Evolutionary conservation across 2,329 filamentous ascomycete species (phyloP), one percentile per base, ranked within the genome.

Genomic region (Akanthomyces lecanii): DNA sequence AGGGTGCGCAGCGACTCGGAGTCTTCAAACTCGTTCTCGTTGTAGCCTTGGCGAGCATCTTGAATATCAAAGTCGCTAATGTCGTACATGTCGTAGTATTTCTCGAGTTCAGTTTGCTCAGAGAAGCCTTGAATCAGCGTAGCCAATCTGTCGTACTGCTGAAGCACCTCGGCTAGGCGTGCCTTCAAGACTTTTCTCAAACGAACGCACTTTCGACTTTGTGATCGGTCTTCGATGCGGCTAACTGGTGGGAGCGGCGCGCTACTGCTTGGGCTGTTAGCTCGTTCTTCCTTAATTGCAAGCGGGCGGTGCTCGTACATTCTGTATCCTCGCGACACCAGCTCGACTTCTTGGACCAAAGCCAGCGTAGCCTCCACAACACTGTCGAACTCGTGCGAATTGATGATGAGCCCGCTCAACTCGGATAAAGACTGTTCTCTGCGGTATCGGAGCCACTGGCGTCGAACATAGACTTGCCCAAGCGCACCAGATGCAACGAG

Each of bases 321-420:
- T 76, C 91, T 84, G 75, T 96, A 97, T 25, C 93, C 93, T 68
- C 93, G 86, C 36, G 93, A 96, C 30, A 97, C 92, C 38, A 97
- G 82, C 77, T 97, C 93, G n/a, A 97, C 92, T 76, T 97, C 93
- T 74, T 97, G 93, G 66, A 97, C 89, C 65, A 97, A 83, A 44
- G 89, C 87, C 62, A 97, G 80, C 2, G 91, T 89, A 38, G 91
- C 89, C 45, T 88, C 87, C 47, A 85, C 87, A 25, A 89, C 88
- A 47, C 88, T 85, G 75, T 97, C 92, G 69, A 96, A 92, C 56
- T 88, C 86, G 71, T 96, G 91, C 45, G 92, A 87, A 70, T 86
- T 88, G 53, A 85, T 81, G 52, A 95, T 87, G 67, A 96, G 86
- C 0, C 80, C 77, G 12, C 85, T 85, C 5, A 89, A 86, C 66